Evolutionary conservation across 2,329 filamentous ascomycete genomes (phyloP), one percentile per base, ranked within the genome.

Genomic region (Cercospora beticola): DNA sequence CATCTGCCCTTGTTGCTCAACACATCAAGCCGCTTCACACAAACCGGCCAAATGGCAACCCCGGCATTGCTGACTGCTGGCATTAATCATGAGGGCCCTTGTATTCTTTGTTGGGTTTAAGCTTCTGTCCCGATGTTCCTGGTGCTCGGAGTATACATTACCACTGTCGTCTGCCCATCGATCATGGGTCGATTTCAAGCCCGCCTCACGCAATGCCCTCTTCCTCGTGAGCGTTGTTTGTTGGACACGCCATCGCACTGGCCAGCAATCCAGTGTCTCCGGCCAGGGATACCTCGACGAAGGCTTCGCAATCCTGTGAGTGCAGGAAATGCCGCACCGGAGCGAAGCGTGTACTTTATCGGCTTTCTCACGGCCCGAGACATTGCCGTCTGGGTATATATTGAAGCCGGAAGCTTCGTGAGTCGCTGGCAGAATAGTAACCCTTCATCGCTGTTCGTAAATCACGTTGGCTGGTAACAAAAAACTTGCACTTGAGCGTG

Each of bases 361-460:
- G 62, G 52, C 52, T 26, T 12, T 36, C 52, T 40, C 36, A 21
- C 62, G 62, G 52, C 31, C 62, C 62, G 62, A 65, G 21, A 28
- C 54, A 46, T 8, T 28, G 52, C 52, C 33, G 62, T 59, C 52
- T 49, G 43, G 30, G 46, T 16, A 36, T 28, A 56, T 26, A 26
- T 65, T 16, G 31, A 31, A 26, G 52, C 62, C 62, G 62, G 31
- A 65, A 65, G 62, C 33, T 46, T 59, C 52, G 52, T 43, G 52
- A 64, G 49, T 57, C 49, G 52, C 12, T 16, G 14, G 16, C 16
- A 16, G 7, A 4, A 40, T n/a, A 36, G 40, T 33, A 36, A 61
- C 3, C 33, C 60, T 12, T 62, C 21, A 62, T 62, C 60, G 60
- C 59, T 62, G 60, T 36, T 14, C 28, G 28, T 59, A 16, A n/a